Base-by-base conservation (phyloP, 2,329 filamentous ascomycete species). In the Mycosphaerella sp. region DNA sequence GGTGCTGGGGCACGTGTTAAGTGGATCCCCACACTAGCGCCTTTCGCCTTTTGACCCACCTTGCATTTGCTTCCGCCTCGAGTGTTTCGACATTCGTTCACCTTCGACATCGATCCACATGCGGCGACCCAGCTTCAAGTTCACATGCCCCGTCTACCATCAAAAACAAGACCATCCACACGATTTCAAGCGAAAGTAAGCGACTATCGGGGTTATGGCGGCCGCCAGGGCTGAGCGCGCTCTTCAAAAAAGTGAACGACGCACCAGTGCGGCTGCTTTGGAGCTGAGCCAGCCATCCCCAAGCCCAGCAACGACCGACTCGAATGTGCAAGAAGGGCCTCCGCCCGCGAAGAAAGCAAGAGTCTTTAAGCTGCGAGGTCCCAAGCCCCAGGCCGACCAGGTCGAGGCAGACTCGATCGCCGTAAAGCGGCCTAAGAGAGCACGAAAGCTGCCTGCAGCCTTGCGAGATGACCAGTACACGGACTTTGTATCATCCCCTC, bases 141-240 rank as follows among this genome's bases (percentile, higher is more conserved):
- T 23, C 29, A 4, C 42, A 26, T 21, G 17, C 17, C 29, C 11
- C 17, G 39, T 45, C 31, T 40, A 34, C 21, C 41, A 36, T 51
- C 48, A 51, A 45, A 32, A 39, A 40, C 42, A 21, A 31, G 48
- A 34, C 17, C 41, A 23, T 6, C 12, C 26, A 29, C 26, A 29
- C 26, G 38, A 17, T 36, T 17, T 45, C 40, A 67, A 67, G 54
- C 65, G 63, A 48, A 59, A 61, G 47, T 51, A 57, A 34, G 61
- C 63, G 29, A 66, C 62, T 26, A 55, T 45, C 53, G 62, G 44
- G 60, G 64, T 45, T 45, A 67, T 67, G 65, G 54, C 51, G 44
- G 48, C 45, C n/a, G 32, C 12, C 17, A 56, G 32, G n/a, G 48
- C 46, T 12, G 41, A 47, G 6, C 42, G 41, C 40, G 38, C 44